Base-by-base conservation (phyloP, 306 rosid genomes). In the Quercus robur region DNA sequence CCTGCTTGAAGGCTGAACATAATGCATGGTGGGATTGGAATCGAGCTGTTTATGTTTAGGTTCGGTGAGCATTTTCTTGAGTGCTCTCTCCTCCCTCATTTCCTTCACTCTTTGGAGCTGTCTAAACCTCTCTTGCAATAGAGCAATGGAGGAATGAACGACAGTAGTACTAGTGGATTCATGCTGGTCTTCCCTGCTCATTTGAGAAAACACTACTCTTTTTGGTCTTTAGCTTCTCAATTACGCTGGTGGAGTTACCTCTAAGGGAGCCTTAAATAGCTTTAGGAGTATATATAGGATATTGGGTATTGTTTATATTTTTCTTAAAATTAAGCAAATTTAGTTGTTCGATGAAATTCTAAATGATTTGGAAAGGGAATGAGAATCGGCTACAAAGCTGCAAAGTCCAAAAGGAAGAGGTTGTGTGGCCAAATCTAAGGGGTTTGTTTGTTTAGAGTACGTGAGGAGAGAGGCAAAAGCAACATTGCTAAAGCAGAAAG, bases 81-180 rank as follows among this genome's bases (percentile, higher is more conserved):
- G 86, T 90, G 89, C 94, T 77, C 82, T 90, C 70, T 91, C 94
- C 52, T 93, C 91, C 54, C 99, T 93, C 94, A 93, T 91, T 77
- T 91, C 92, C 81, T 91, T 96, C 78, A 82, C 93, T 88, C 92
- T 96, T 80, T 93, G 90, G 30, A 96, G 67, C 76, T 91, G 87
- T 72, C 92, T 87, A 64, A 96, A 96, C 82, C 98, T 91, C 87
- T 96, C 97, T 85, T 93, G 99, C 59, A 96, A 81, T 49, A 96
- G 82, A 77, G 92, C 91, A 84, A 93, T 89, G 74, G 99, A 93
- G 71, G 98, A 93, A 78, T 73, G 86, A 81, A 80, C 81, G 31
- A 64, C 78, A 26, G 78, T 70, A 49, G 14, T 49, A 49, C 54
- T 49, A 49, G 5, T 49, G 13, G 76, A 70, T 35, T 86, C 88